Evolutionary conservation across 2,329 filamentous ascomycete genomes (phyloP).

Genomic region (Zymoseptoria ardabiliae): DNA sequence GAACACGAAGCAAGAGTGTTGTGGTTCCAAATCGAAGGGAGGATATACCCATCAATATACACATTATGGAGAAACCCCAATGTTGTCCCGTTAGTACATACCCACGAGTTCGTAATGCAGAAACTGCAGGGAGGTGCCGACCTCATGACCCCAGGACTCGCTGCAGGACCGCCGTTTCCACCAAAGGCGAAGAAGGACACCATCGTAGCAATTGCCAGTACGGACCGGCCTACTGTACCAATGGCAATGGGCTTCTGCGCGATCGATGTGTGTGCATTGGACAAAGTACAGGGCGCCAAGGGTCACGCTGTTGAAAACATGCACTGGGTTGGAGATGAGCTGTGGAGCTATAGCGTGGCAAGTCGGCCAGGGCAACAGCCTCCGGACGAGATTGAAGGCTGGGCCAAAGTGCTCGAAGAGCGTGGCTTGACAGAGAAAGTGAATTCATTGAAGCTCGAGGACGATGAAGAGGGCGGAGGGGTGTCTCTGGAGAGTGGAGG

Average conservation of each 20-base stretch:
- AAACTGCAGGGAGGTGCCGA: constrained; percentile 60
- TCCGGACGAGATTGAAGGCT: constrained; percentile 49
- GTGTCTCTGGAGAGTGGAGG: constrained; percentile 30
- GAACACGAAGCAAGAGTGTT: constrained; percentile 53
- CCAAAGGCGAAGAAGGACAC: constrained; percentile 51
- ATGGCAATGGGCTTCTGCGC: constrained; percentile 58
- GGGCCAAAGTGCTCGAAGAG: constrained; percentile 32
- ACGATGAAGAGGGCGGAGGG: constrained; percentile 41
- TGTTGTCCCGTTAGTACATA: constrained; percentile 57
- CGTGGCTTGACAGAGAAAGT: constrained; percentile 35
- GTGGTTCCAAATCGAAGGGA: constrained; percentile 57
- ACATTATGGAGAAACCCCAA: constrained; percentile 58
- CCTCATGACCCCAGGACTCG: constrained; percentile 61
- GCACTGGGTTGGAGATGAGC: constrained; percentile 62
- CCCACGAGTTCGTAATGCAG: constrained; percentile 52
- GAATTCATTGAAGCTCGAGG: constrained; percentile 37
- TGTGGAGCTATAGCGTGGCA: constrained; percentile 56
- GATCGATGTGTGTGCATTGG: constrained; percentile 52
- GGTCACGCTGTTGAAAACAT: constrained; percentile 59
- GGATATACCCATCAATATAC: constrained; percentile 51
- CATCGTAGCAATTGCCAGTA: constrained; percentile 56
- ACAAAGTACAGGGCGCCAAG: constrained; percentile 51
- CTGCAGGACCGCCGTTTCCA: constrained; percentile 58
- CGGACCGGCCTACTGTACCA: constrained; percentile 54
- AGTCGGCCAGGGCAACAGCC: constrained; percentile 47